A percentile compares a stretch with the other conserved stretches of the same genome.
Evolutionary conservation across 83 land plant genomes (phyloP).

Genomic region (Picea engelmannii): DNA sequence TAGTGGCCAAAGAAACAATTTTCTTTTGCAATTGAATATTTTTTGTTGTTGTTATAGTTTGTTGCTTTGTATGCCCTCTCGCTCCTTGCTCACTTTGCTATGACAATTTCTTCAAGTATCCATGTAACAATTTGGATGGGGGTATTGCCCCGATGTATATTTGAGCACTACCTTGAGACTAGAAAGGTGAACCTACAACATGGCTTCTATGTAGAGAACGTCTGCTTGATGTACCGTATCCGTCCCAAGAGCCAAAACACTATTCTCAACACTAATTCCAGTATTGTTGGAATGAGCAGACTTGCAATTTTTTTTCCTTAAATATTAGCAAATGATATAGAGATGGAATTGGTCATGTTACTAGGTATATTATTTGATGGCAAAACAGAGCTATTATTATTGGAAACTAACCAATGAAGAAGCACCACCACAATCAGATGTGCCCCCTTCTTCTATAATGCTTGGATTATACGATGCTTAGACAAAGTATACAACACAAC

Average conservation of each 20-base stretch:
- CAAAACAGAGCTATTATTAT: constrained; percentile 9
- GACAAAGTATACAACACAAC: no score
- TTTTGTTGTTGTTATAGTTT: no score
- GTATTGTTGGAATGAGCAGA: constrained; percentile 12
- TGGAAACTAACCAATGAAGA: not conserved
- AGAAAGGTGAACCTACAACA: constrained; percentile 8
- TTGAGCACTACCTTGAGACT: constrained; percentile 22
- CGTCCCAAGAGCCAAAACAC: not conserved
- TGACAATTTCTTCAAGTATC: not conserved
- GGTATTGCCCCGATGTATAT: constrained; percentile 35
- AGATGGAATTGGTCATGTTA: not conserved
- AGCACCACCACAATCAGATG: no score
- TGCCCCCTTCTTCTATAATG: no score
- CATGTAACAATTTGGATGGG: constrained; percentile 35
- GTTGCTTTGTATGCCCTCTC: no score
- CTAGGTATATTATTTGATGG: constrained; percentile 3
- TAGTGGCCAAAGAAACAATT: no score
- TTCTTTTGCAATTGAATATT: no score
- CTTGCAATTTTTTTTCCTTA: constrained; percentile 4
- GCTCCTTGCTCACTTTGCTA: no score
- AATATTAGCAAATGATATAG: constrained; percentile 10
- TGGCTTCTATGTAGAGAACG: constrained; percentile 23
- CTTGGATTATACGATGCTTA: no score
- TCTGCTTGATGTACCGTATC: constrained; percentile 17
- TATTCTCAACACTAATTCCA: constrained; percentile 20